These are phyloP conservation scores for Knufia fluminis DNA, from an alignment of 2,329 filamentous ascomycete genomes.

Conservation along the genomic window DNA sequence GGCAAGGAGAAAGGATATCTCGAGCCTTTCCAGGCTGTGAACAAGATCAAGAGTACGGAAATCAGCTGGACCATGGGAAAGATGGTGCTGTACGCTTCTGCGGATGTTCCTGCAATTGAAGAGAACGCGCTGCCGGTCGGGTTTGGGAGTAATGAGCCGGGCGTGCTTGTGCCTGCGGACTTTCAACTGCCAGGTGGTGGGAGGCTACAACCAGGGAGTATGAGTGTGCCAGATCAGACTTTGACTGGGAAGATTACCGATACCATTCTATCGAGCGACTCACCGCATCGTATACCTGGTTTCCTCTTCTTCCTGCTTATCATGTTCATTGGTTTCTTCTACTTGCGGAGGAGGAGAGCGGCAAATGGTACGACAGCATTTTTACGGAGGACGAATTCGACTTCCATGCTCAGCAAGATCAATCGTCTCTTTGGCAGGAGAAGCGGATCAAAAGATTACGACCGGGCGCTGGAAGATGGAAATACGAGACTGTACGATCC, in stretches of 20 bases:
- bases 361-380: slow-evolving; percentile 39
- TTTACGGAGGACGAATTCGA: slow-evolving; percentile 24
- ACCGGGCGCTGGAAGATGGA: slow-evolving; percentile 77
- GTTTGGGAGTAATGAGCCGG: slow-evolving; percentile 74
- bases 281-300: slow-evolving; percentile 60
- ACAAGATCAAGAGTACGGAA: slow-evolving; percentile 85
- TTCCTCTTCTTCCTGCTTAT: slow-evolving; percentile 71
- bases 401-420: slow-evolving; percentile 25
- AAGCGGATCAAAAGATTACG: slow-evolving; percentile 49
- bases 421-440: slow-evolving; percentile 28
- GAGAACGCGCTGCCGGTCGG: slow-evolving; percentile 65
- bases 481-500: slow-evolving; percentile 24
- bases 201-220: slow-evolving; percentile 22
- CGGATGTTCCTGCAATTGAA: slow-evolving; percentile 60
- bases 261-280: slow-evolving; percentile 54
- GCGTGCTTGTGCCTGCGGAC: slow-evolving; percentile 56
- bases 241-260: slow-evolving; percentile 49
- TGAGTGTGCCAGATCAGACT: slow-evolving; percentile 22
- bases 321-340: slow-evolving; percentile 57
- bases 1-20: slow-evolving; percentile 67
- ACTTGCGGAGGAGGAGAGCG: slow-evolving; percentile 59
- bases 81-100: slow-evolving; percentile 89
- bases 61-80: slow-evolving; percentile 96
- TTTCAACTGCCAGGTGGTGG: slow-evolving; percentile 63
- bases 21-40: slow-evolving; percentile 81